Percentiles rank a stretch among this genome's conserved stretches.
phyloP scores from a whole-genome alignment of 345 rosid genomes.

The Corymbia maculata region DNA sequence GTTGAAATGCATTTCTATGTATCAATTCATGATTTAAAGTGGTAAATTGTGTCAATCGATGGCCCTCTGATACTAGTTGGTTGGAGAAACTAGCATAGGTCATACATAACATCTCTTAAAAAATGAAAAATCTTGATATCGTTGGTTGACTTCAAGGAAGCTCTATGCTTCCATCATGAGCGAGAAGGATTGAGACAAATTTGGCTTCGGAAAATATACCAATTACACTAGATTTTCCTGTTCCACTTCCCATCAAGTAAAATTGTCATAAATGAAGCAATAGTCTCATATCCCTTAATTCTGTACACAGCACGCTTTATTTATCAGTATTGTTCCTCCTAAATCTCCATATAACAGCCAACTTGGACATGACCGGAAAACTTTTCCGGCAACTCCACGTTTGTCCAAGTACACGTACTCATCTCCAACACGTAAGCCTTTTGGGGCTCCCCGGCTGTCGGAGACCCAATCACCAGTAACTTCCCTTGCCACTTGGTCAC shows the following conservation, averaged over 20 bases:
- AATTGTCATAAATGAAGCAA: not conserved
- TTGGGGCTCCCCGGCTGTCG: constrained; percentile 17
- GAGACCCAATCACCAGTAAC: constrained; percentile 51
- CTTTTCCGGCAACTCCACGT: constrained; percentile 15
- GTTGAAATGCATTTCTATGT: too few relatives aligned
- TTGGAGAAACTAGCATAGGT: too few relatives aligned
- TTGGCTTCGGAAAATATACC: too few relatives aligned
- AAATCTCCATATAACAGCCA: constrained; percentile 51
- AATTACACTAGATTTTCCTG: too few relatives aligned
- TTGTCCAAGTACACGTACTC: constrained; percentile 32
- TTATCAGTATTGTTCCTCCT: not conserved
- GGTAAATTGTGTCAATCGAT: too few relatives aligned
- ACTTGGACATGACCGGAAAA: constrained; percentile 51
- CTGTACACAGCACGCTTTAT: not conserved
- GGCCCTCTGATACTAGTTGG: too few relatives aligned
- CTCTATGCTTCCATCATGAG: too few relatives aligned
- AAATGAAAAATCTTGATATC: too few relatives aligned
- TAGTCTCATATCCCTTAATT: not conserved
- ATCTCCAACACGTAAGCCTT: constrained; percentile 18
- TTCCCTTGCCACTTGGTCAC: constrained; percentile 29
- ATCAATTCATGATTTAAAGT: too few relatives aligned
- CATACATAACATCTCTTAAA: too few relatives aligned
- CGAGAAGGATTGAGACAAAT: too few relatives aligned
- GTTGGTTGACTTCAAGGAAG: too few relatives aligned
- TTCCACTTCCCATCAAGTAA: not conserved